These are phyloP conservation scores for Bacidia rubella DNA, from an alignment of 495 filamentous ascomycete species.

Conservation along the genomic window DNA sequence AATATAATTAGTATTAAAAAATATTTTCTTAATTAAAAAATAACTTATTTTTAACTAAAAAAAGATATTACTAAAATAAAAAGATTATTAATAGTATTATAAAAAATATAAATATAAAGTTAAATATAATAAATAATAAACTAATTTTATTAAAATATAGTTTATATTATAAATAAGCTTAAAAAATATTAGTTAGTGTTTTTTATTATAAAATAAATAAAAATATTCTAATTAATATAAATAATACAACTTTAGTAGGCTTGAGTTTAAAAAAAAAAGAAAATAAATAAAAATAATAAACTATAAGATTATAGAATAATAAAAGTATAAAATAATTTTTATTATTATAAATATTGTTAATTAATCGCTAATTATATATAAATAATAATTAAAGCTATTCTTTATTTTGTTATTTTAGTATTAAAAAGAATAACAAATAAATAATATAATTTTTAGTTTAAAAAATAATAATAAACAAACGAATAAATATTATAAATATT, in stretches of 20 bases:
- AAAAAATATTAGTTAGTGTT: neutral
- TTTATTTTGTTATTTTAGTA: too few relatives aligned
- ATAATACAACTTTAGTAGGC: neutral
- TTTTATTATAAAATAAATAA: neutral
- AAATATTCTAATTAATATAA: neutral
- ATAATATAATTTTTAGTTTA: too few relatives aligned
- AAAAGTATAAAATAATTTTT: too few relatives aligned
- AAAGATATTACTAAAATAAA: neutral
- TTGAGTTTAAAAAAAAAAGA: slow-evolving; percentile 1
- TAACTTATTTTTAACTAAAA: neutral
- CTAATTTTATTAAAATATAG: slow-evolving; percentile 3
- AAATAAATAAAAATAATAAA: too few relatives aligned
- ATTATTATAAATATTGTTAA: too few relatives aligned
- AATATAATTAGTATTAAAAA: neutral
- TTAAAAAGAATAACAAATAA: too few relatives aligned
- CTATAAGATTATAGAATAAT: too few relatives aligned
- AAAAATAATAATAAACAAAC: too few relatives aligned
- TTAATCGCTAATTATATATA: too few relatives aligned
- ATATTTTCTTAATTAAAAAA: neutral
- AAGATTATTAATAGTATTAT: neutral
- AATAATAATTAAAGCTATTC: too few relatives aligned
- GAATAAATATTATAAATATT: too few relatives aligned
- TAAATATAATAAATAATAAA: neutral
- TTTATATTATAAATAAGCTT: slow-evolving; percentile 3
- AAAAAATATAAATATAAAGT: neutral